These are phyloP conservation scores for Ceratocystis destructans DNA, from an alignment of 2,329 filamentous ascomycete genomes.

Conservation along the genomic window DNA sequence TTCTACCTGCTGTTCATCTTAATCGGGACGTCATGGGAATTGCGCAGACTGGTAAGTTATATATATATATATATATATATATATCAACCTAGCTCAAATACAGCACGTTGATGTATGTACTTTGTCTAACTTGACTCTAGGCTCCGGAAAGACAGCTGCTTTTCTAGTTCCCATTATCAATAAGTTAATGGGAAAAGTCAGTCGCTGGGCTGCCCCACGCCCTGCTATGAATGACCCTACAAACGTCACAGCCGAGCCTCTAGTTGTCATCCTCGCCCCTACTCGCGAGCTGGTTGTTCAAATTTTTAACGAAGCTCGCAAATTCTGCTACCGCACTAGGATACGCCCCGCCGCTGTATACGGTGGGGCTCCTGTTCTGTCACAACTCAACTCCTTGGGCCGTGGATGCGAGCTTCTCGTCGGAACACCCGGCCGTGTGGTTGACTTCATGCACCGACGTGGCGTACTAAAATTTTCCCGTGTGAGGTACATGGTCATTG, in stretches of 20 bases:
- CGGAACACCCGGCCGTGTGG: constrained; percentile 72
- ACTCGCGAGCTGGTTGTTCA: constrained; percentile 85
- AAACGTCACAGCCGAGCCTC: constrained; percentile 61
- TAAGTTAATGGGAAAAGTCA: constrained; percentile 88
- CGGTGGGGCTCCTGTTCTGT: constrained; percentile 59
- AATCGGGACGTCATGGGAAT: constrained; percentile 76
- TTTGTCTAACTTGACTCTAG: constrained; percentile 33
- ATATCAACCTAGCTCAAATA: not conserved
- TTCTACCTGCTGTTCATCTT: constrained; percentile 62
- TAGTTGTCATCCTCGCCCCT: constrained; percentile 74
- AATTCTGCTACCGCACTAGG: constrained; percentile 90
- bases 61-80: not conserved
- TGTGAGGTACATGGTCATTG: constrained; percentile 69
- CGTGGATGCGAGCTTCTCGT: constrained; percentile 84
- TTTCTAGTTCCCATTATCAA: constrained; percentile 83
- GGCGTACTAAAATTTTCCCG: constrained; percentile 57
- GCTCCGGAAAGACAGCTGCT: constrained; percentile 90
- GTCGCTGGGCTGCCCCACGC: constrained; percentile 66
- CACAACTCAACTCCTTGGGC: constrained; percentile 58
- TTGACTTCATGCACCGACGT: constrained; percentile 66
- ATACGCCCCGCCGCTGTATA: constrained; percentile 82
- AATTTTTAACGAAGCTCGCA: constrained; percentile 87
- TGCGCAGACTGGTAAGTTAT: constrained; percentile 68
- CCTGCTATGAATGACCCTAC: constrained; percentile 40
- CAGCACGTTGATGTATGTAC: not conserved